Evolutionary conservation across 345 rosid genomes (phyloP).

Genomic region (Salix caprea): DNA sequence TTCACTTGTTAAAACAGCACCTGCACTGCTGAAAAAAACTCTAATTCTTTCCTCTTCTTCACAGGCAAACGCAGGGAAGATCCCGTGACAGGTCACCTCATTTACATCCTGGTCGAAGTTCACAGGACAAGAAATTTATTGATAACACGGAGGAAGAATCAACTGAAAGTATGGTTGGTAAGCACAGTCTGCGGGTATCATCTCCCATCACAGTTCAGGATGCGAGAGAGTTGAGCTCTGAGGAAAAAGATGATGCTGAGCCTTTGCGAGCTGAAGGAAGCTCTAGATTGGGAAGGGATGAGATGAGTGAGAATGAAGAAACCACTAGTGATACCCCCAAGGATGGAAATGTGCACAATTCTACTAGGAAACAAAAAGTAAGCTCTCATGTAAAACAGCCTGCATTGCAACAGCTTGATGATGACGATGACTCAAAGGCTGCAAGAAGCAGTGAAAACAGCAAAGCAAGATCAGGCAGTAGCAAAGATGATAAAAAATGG

Average conservation of each 20-base stretch:
- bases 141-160: conserved; percentile 50
- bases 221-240: conserved; percentile 52
- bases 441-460: conserved; percentile 91
- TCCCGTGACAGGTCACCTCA: conserved; percentile 40
- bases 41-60: background rate
- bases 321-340: conserved; percentile 21
- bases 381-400: conserved; percentile 40
- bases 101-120: conserved; percentile 40
- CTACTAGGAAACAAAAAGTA: conserved; percentile 35
- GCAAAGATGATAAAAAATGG: conserved; percentile 66
- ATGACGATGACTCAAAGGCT: conserved; percentile 64
- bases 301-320: conserved; percentile 22
- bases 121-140: conserved; percentile 34
- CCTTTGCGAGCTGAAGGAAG: conserved; percentile 36
- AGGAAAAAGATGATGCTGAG: conserved; percentile 46
- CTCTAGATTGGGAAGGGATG: conserved; percentile 49
- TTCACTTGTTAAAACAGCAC: background rate
- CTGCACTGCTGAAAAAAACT: background rate
- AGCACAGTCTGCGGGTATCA: conserved; percentile 31
- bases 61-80: conserved; percentile 35
- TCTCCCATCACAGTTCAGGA: conserved; percentile 45
- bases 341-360: conserved; percentile 25
- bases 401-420: conserved; percentile 50
- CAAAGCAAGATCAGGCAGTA: conserved; percentile 84
- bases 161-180: conserved; percentile 55